These are phyloP conservation scores for Suillus fuscotomentosus DNA, from an alignment of 768 basidiomycete species.

Conservation along the genomic window DNA sequence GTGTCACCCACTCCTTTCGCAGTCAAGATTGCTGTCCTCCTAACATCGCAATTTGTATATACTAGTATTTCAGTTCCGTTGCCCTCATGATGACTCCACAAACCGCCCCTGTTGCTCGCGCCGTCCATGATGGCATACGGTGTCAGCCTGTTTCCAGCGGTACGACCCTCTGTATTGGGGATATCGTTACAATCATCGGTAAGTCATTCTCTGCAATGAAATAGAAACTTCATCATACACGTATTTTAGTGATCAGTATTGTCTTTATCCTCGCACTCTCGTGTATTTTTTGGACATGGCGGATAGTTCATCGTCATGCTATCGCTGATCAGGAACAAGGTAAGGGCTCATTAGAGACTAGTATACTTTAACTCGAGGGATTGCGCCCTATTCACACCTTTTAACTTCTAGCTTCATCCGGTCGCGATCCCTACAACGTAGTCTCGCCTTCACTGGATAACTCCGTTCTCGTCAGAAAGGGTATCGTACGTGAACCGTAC, in stretches of 20 bases:
- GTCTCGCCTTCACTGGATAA: neutral
- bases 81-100: neutral
- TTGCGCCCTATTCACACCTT: neutral
- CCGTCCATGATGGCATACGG: neutral
- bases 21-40: neutral
- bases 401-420: neutral
- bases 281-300: neutral
- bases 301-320: neutral
- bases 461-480: conserved; percentile 5
- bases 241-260: neutral
- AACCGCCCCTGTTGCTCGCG: neutral
- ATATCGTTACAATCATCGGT: conserved; percentile 24
- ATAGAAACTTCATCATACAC: neutral
- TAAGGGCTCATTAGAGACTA: neutral
- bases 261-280: neutral
- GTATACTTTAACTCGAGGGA: neutral
- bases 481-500: conserved; percentile 7
- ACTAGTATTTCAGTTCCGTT: neutral
- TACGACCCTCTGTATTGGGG: conserved; percentile 20
- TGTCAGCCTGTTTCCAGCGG: conserved; percentile 14
- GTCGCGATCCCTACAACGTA: conserved; percentile 8
- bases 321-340: neutral
- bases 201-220: neutral
- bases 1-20: conserved; percentile 3
- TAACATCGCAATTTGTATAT: neutral